phyloP scores from a whole-genome alignment of 139 green algal species.

The Chlorella sorokiniana region DNA sequence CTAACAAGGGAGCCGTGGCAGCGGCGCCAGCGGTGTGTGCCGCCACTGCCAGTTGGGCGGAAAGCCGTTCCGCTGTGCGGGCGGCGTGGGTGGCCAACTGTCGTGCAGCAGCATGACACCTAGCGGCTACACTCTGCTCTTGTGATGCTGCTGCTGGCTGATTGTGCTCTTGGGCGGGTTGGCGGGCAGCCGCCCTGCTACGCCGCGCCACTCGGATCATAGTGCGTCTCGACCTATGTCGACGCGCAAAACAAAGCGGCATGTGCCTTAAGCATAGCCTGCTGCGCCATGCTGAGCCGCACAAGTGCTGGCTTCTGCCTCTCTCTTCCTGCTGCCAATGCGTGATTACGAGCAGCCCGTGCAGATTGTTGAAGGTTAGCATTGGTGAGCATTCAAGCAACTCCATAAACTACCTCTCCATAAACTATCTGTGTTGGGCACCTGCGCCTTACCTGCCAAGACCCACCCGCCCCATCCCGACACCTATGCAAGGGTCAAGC shows the following conservation, averaged over 20 bases:
- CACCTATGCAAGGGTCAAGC: too few species aligned
- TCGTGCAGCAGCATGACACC: neutral
- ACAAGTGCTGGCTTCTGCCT: neutral
- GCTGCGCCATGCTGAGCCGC: neutral
- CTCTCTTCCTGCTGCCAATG: too few species aligned
- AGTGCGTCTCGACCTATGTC: neutral
- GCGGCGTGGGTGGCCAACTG: neutral
- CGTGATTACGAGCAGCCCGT: too few species aligned
- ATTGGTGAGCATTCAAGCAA: too few species aligned
- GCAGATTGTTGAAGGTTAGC: too few species aligned
- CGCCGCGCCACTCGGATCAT: neutral
- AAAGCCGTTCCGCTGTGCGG: neutral
- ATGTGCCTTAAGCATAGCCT: neutral
- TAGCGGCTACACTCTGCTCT: neutral
- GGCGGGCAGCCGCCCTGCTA: neutral
- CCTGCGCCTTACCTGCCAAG: too few species aligned
- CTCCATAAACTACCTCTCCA: too few species aligned
- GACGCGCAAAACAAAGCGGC: neutral
- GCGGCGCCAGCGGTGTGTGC: neutral
- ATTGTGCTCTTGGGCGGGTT: neutral
- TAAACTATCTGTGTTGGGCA: too few species aligned
- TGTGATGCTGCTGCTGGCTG: neutral
- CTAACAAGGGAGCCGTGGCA: neutral
- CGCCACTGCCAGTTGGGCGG: neutral
- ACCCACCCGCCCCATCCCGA: too few species aligned